Evolutionary conservation across 345 rosid genomes (phyloP), one percentile per base, ranked within the genome.

Genomic region (Lepidium aucheri): DNA sequence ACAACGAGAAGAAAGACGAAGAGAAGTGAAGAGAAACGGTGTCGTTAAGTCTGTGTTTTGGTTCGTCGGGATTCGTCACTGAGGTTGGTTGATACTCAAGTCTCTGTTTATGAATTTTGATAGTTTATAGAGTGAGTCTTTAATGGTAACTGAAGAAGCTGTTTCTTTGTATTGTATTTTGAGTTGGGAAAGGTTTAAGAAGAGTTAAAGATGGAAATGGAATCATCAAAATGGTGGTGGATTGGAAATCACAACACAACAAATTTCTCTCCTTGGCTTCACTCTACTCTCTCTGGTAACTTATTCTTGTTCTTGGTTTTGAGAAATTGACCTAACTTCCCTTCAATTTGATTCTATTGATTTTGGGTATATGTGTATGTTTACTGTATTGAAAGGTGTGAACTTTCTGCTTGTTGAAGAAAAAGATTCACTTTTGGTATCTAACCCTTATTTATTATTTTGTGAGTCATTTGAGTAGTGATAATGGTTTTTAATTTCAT

Each of bases 181-280:
- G 54, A 50, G 61, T 50, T 44, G 44, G 47, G 49, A 30, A 60
- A 58, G 56, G 6, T 58, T 40, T 9, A 52, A 22, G 55, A 54
- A 70, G 69, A 35, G 68, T 34, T 30, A 46, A 73, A 60, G 53
- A 60, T 59, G 63, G 64, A 53, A 53, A 74, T 53, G 69, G 77
- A 67, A 0, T 38, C 77, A 14, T 74, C 77, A 61, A 74, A 74
- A 51, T 74, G 77, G 77, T 74, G 73, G 73, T 74, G 77, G 77
- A 67, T 74, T 74, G 77, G 77, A 3, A 74, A 67, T 45, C 77
- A 74, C 69, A 74, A 74, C 68, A 74, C 73, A 0, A 67, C 73
- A 1, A 67, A 74, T 60, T 67, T 74, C 68, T 74, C 77, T 53
- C 73, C 69, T 4, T 74, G 77, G 77, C 77, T 74, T 60, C 73